A percentile compares a stretch with the other conserved stretches of the same genome.
Conservation (phyloP, 2,329 filamentous ascomycete genomes). For the Colletotrichum camelliae region DNA sequence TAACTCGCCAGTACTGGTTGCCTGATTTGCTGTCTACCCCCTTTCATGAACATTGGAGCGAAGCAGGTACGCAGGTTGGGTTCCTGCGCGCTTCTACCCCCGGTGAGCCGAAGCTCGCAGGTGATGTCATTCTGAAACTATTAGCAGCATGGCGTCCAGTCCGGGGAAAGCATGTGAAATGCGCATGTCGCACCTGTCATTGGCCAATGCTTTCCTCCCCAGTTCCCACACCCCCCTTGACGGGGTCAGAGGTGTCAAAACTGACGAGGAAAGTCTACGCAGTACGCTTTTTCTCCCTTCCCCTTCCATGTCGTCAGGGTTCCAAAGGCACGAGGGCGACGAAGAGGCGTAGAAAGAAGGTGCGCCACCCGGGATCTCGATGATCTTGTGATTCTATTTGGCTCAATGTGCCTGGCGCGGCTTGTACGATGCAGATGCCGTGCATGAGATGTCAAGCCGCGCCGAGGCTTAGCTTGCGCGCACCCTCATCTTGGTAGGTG, state of each 20-base stretch:
- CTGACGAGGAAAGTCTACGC: not conserved
- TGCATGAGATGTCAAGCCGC: not conserved
- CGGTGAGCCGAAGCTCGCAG: conserved; percentile 9
- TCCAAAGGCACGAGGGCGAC: not conserved
- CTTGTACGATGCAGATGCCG: not conserved
- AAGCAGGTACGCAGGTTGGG: not conserved
- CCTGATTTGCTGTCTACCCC: not conserved
- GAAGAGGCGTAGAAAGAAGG: not conserved
- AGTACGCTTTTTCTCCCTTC: not conserved
- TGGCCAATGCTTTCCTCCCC: conserved; percentile 1
- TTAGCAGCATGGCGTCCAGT: conserved; percentile 4
- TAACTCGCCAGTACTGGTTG: not conserved
- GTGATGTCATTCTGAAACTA: conserved; percentile 23
- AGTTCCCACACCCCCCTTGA: not conserved
- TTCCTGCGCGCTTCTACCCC: not conserved
- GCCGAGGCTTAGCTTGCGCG: not conserved
- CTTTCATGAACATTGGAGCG: not conserved
- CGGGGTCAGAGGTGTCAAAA: not conserved
- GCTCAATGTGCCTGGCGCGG: not conserved
- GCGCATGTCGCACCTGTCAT: not conserved
- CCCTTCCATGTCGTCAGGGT: not conserved
- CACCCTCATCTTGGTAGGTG: not conserved
- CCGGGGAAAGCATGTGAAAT: conserved; percentile 23
- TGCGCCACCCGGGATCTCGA: not conserved
- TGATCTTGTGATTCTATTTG: not conserved